Evolutionary conservation across 2,329 filamentous ascomycete genomes (phyloP).

Genomic region (Mycosphaerella sp.): DNA sequence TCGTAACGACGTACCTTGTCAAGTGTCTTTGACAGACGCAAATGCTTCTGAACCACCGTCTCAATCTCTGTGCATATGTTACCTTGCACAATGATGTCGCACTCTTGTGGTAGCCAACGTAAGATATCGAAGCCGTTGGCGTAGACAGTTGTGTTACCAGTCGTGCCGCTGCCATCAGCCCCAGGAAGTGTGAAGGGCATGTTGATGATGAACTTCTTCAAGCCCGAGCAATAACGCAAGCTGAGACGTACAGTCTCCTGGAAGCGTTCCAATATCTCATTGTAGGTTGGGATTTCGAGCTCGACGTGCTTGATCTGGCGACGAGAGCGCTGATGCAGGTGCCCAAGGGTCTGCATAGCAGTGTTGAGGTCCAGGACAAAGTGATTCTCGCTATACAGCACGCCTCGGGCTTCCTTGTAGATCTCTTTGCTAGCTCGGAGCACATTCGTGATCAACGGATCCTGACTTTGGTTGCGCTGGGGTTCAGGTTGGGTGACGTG

Average conservation of each 20-base stretch:
- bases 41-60: constrained; percentile 40
- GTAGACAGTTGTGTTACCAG: constrained; percentile 39
- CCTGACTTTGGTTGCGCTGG: constrained; percentile 26
- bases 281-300: constrained; percentile 41
- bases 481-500: constrained; percentile 8
- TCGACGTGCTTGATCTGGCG: constrained; percentile 40
- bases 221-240: constrained; percentile 42
- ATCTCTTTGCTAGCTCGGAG: constrained; percentile 38
- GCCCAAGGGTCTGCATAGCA: constrained; percentile 35
- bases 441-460: constrained; percentile 36
- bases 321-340: constrained; percentile 39
- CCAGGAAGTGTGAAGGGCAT: constrained; percentile 33
- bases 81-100: constrained; percentile 38
- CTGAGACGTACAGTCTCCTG: constrained; percentile 42
- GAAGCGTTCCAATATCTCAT: constrained; percentile 44
- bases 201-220: constrained; percentile 39
- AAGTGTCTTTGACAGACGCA: constrained; percentile 35
- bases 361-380: constrained; percentile 37
- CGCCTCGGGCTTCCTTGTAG: constrained; percentile 36
- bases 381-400: constrained; percentile 38
- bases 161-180: constrained; percentile 28
- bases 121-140: constrained; percentile 45
- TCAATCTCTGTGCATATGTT: constrained; percentile 37
- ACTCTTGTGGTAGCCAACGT: constrained; percentile 41
- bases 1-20: constrained; percentile 35